Conservation (phyloP, 2,329 filamentous ascomycete genomes). For the Fusarium marasasianum region DNA sequence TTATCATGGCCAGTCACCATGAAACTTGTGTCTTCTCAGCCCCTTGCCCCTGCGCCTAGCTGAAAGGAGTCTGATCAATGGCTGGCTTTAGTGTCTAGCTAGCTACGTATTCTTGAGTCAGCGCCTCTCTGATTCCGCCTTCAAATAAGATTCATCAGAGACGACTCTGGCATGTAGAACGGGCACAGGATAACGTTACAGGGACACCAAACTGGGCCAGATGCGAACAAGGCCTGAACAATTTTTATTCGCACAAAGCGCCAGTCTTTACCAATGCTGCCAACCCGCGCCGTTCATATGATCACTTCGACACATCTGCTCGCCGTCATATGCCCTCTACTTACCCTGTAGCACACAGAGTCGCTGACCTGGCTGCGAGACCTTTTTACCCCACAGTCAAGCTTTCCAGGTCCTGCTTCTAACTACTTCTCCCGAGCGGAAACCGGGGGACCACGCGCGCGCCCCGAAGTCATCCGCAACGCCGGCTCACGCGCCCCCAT, state of each 20-base stretch:
- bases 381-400: constrained; percentile 26
- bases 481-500: constrained; percentile 43
- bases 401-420: constrained; percentile 23
- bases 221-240: background rate
- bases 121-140: background rate
- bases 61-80: constrained; percentile 6
- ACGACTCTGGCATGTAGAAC: background rate
- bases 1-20: background rate
- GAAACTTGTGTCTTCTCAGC: background rate
- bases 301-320: background rate
- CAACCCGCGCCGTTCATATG: background rate
- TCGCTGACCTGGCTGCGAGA: constrained; percentile 1
- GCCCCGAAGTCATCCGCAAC: constrained; percentile 47
- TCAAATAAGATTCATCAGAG: background rate
- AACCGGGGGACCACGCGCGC: constrained; percentile 39
- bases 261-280: background rate
- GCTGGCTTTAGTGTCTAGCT: background rate
- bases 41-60: constrained; percentile 13
- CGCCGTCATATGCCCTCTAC: background rate
- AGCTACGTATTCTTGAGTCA: background rate
- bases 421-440: constrained; percentile 22
- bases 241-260: background rate
- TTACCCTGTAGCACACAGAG: constrained; percentile 17
- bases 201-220: background rate
- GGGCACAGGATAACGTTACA: background rate